Percentiles rank a stretch among this genome's conserved stretches.
Evolutionary conservation across 352 stramenopile genomes (phyloP).

Genomic region (Thalassiosira ordinaria): DNA sequence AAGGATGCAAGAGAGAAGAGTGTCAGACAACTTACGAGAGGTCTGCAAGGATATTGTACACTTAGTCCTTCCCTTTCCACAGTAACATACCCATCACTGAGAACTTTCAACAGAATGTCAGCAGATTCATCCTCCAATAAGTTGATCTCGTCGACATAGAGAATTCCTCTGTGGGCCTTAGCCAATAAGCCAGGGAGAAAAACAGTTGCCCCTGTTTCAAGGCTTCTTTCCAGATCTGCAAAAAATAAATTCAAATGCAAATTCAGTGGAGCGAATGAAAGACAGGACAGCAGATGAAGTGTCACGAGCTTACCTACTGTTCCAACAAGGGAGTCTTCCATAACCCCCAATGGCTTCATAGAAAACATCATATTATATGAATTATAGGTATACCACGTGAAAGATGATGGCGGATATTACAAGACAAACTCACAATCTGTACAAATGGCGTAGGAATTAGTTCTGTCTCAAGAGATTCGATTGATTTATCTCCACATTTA

Average conservation of each 20-base stretch:
- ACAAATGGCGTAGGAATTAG: conserved; percentile 83
- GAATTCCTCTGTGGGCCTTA: conserved; percentile 63
- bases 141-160: conserved; percentile 55
- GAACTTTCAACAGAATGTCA: conserved; percentile 78
- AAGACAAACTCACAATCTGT: conserved; percentile 53
- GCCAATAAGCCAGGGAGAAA: conserved; percentile 80
- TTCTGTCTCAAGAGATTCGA: conserved; percentile 85
- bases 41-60: conserved; percentile 76
- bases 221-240: conserved; percentile 77
- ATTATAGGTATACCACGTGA: not conserved
- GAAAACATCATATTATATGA: not conserved
- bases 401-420: no score
- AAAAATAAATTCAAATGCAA: no score
- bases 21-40: no score
- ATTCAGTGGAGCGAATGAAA: conserved; percentile 52
- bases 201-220: conserved; percentile 70
- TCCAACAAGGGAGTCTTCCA: conserved; percentile 73
- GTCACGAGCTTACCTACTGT: conserved; percentile 36
- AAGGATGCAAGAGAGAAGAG: no score
- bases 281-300: not conserved
- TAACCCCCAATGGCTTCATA: conserved; percentile 66
- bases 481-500: conserved; percentile 69
- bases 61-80: conserved; percentile 80
- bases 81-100: conserved; percentile 78
- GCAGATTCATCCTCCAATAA: conserved; percentile 78